These are phyloP conservation scores for Sporothrix dimorphospora DNA, from an alignment of 2,329 filamentous ascomycete genomes.

Conservation along the genomic window DNA sequence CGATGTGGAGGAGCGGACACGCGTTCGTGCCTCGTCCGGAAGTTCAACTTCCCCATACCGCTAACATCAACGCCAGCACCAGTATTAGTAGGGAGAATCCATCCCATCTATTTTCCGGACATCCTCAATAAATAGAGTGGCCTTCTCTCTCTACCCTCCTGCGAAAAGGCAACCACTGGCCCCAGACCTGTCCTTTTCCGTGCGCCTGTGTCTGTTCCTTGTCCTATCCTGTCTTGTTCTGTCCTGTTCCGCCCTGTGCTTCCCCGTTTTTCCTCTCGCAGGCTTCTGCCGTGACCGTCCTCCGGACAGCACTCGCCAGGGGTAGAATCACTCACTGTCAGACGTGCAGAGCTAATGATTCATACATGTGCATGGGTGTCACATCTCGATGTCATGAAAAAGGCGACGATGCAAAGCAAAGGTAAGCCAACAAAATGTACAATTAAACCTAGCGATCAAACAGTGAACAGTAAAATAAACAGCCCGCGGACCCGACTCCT, in stretches of 20 bases:
- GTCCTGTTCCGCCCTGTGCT: too few species aligned
- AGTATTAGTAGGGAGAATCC: too few species aligned
- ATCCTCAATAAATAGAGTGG: neutral
- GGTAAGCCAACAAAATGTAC: neutral
- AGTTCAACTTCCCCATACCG: neutral
- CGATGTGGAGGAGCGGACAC: neutral
- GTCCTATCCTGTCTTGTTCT: neutral
- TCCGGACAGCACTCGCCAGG: too few species aligned
- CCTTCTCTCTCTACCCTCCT: neutral
- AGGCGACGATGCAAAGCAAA: neutral
- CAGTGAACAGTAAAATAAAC: too few species aligned
- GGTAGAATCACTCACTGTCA: neutral
- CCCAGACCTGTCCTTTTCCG: neutral
- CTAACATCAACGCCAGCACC: neutral
- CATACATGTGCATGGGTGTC: neutral
- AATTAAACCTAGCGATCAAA: neutral
- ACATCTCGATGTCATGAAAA: neutral
- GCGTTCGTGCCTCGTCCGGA: neutral
- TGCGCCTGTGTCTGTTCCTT: neutral
- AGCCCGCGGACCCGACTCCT: too few species aligned
- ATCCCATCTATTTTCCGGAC: constrained; percentile 7
- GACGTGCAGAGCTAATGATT: neutral
- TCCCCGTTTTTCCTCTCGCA: too few species aligned
- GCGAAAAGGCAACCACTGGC: too few species aligned
- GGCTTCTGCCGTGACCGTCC: too few species aligned